Conservation (phyloP, 2,329 filamentous ascomycete species). For the Nemania sp. region DNA sequence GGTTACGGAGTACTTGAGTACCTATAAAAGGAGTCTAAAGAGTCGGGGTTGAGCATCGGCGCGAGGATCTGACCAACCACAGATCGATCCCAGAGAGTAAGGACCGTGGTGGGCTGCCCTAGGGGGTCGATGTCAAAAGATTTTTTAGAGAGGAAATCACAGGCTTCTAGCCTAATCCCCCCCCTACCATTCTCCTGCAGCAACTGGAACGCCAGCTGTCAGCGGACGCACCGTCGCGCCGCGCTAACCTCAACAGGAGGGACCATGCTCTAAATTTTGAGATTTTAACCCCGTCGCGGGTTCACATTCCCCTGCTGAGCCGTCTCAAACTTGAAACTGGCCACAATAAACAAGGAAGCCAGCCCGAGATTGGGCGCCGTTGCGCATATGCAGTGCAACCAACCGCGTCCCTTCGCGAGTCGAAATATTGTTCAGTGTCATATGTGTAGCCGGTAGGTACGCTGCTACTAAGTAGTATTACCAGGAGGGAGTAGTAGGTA, state of each 20-base stretch:
- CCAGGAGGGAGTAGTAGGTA: too few relatives aligned
- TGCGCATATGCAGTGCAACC: constrained; percentile 21
- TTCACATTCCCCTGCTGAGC: constrained; percentile 6
- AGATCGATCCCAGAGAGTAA: not conserved
- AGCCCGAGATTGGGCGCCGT: constrained; percentile 17
- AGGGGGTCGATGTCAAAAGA: constrained; percentile 9
- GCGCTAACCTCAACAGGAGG: constrained; percentile 6
- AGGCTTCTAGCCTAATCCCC: constrained; percentile 3
- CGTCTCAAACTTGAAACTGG: constrained; percentile 26
- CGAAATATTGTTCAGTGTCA: too few relatives aligned
- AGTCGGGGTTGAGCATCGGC: constrained; percentile 6
- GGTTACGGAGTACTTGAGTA: too few relatives aligned
- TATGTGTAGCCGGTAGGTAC: too few relatives aligned
- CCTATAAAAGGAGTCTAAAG: not conserved
- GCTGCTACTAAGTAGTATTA: too few relatives aligned
- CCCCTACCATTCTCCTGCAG: not conserved
- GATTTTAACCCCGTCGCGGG: constrained; percentile 2
- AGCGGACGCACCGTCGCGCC: not conserved
- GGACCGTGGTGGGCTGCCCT: constrained; percentile 6
- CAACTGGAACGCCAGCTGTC: not conserved
- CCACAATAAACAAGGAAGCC: constrained; percentile 24
- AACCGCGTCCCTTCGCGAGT: constrained; percentile 15
- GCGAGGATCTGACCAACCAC: constrained; percentile 15
- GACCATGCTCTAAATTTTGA: constrained; percentile 6
- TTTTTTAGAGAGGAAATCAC: constrained; percentile 18